phyloP scores from a whole-genome alignment of 345 rosid species.

The Cochlearia excelsa region DNA sequence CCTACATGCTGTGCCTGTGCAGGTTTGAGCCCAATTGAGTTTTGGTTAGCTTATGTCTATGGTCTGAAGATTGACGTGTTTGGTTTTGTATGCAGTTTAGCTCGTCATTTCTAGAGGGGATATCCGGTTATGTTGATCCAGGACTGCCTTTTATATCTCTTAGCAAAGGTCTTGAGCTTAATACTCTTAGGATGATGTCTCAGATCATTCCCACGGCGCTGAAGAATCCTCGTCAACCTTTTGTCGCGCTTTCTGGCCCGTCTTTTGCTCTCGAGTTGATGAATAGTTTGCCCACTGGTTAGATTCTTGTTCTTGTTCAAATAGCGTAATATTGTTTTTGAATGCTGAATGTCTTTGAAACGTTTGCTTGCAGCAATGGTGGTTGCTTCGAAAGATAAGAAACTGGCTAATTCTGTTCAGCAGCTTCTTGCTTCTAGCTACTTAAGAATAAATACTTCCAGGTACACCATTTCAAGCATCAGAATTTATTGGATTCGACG shows the following conservation, averaged over 20 bases:
- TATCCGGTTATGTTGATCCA: conserved; percentile 74
- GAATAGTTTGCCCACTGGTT: conserved; percentile 89
- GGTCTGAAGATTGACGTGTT: conserved; percentile 18
- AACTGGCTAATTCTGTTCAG: conserved; percentile 69
- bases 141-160: conserved; percentile 87
- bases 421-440: conserved; percentile 81
- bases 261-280: conserved; percentile 88
- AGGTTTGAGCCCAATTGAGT: conserved; percentile 42
- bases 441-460: conserved; percentile 84
- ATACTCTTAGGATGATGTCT: conserved; percentile 90
- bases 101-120: conserved; percentile 71
- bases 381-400: conserved; percentile 84
- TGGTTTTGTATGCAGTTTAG: conserved; percentile 63
- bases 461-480: conserved; percentile 42
- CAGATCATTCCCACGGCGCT: conserved; percentile 77
- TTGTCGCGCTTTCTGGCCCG: conserved; percentile 83
- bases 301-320: not conserved
- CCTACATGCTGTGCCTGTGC: conserved; percentile 91
- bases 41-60: conserved; percentile 16
- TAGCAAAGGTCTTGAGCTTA: conserved; percentile 90
- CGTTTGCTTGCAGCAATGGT: conserved; percentile 72
- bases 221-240: conserved; percentile 79
- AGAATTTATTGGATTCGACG: not conserved
- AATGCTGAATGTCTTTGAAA: conserved; percentile 3
- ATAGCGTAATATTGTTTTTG: not conserved